Percentiles rank a stretch among this genome's conserved stretches.
Conservation (phyloP, 495 filamentous ascomycete species). For the Friedmanniomyces endolithicus region DNA sequence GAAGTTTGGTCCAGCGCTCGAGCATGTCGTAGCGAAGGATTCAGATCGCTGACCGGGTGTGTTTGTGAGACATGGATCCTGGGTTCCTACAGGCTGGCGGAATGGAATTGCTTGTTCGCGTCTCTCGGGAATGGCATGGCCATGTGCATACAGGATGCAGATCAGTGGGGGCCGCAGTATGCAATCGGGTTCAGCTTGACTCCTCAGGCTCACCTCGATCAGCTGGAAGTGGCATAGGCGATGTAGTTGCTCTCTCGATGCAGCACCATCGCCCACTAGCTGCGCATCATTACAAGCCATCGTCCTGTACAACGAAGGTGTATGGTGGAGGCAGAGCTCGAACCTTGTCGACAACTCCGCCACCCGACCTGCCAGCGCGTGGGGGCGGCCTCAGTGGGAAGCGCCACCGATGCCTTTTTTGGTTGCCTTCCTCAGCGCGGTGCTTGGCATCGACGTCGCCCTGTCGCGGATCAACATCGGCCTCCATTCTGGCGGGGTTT, state of each 20-base stretch:
- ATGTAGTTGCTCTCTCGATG: not conserved
- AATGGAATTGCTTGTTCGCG: not conserved
- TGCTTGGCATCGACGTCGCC: too few species aligned
- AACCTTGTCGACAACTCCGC: not conserved
- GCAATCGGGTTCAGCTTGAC: not conserved
- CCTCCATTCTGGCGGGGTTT: not conserved
- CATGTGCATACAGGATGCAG: not conserved
- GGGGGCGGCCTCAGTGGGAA: not conserved
- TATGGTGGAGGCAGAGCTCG: slow-evolving; percentile 1
- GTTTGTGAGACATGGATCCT: not conserved
- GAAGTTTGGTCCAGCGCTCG: not conserved
- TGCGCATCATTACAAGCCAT: not conserved
- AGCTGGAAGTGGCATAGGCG: not conserved
- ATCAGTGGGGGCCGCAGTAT: not conserved
- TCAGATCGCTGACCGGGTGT: not conserved
- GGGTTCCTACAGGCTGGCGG: not conserved
- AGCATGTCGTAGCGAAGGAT: not conserved
- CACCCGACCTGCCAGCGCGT: not conserved
- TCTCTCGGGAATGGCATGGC: not conserved
- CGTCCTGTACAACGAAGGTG: not conserved
- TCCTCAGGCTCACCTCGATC: not conserved
- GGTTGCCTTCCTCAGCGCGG: not conserved
- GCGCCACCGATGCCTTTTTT: not conserved
- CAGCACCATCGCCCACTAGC: not conserved
- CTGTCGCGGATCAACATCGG: not conserved